A percentile compares a stretch with the other conserved stretches of the same genome.
These are phyloP conservation scores for Strobilomyces confusus DNA, from an alignment of 768 basidiomycete species.

Conservation along the genomic window DNA sequence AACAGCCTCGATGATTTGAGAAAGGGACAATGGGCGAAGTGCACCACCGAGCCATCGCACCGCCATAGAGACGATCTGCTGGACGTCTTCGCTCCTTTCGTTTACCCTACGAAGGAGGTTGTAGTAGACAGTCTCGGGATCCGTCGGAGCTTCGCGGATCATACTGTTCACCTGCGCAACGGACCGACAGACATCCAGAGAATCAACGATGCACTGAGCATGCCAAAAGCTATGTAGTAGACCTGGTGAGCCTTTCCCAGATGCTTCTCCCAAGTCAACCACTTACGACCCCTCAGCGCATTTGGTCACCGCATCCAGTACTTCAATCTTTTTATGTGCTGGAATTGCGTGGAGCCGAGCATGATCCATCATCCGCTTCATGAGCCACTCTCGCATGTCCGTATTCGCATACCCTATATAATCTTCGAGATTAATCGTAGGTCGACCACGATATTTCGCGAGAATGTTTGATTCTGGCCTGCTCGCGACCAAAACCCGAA, in stretches of 20 bases:
- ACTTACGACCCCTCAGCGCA: slow-evolving; percentile 21
- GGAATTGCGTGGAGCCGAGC: slow-evolving; percentile 23
- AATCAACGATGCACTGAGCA: slow-evolving; percentile 27
- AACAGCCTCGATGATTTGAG: slow-evolving; percentile 27
- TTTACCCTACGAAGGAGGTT: slow-evolving; percentile 20
- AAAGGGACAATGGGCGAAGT: slow-evolving; percentile 24
- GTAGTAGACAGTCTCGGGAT: slow-evolving; percentile 22
- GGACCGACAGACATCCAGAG: slow-evolving; percentile 24
- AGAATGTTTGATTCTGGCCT: slow-evolving; percentile 20
- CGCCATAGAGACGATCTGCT: slow-evolving; percentile 22
- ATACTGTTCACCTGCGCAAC: slow-evolving; percentile 21
- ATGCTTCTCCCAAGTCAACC: background rate
- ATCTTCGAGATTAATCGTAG: slow-evolving; percentile 20
- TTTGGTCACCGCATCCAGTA: slow-evolving; percentile 14
- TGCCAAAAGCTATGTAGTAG: slow-evolving; percentile 25
- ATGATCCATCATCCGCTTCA: slow-evolving; percentile 24
- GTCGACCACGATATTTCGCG: slow-evolving; percentile 15
- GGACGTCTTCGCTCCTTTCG: slow-evolving; percentile 23
- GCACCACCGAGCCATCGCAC: slow-evolving; percentile 25
- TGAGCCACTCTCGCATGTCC: slow-evolving; percentile 25
- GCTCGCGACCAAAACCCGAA: slow-evolving; percentile 23
- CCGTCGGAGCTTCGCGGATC: slow-evolving; percentile 14
- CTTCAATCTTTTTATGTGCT: slow-evolving; percentile 18
- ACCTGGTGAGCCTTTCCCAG: background rate
- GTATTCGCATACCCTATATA: slow-evolving; percentile 16